Percentiles rank a stretch among this genome's conserved stretches.
phyloP scores from a whole-genome alignment of 2,329 filamentous ascomycete genomes.

The Penicillium paneum region DNA sequence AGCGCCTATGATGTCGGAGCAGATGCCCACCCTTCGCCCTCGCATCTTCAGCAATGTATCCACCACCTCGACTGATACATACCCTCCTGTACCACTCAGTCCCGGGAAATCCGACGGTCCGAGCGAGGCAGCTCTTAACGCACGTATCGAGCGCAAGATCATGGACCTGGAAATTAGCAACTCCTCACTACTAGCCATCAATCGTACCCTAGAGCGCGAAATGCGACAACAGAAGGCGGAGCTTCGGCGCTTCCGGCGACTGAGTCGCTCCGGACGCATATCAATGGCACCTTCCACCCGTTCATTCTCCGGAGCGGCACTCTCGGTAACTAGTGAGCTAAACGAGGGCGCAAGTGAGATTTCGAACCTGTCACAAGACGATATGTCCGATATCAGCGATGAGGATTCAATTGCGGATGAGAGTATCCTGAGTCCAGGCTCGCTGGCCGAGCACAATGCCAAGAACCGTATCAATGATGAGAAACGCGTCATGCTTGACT shows the following conservation, averaged over 20 bases:
- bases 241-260: conserved; percentile 76
- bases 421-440: conserved; percentile 34
- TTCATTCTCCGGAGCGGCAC: conserved; percentile 44
- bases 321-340: conserved; percentile 47
- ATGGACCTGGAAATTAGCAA: conserved; percentile 96
- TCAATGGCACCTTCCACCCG: conserved; percentile 54
- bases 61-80: conserved; percentile 37
- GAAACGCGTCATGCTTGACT: conserved; percentile 75
- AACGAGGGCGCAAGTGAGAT: conserved; percentile 36
- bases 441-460: conserved; percentile 40
- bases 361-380: conserved; percentile 31
- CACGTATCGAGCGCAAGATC: conserved; percentile 87
- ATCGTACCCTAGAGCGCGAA: conserved; percentile 85
- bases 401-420: conserved; percentile 40
- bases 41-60: conserved; percentile 37
- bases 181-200: conserved; percentile 90
- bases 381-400: conserved; percentile 41
- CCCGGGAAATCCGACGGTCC: conserved; percentile 43
- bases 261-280: conserved; percentile 76
- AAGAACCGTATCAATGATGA: conserved; percentile 71
- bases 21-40: conserved; percentile 28
- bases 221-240: conserved; percentile 88
- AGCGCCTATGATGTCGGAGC: conserved; percentile 24
- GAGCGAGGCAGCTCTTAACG: conserved; percentile 75
- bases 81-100: conserved; percentile 54